phyloP scores from a whole-genome alignment of 2,329 filamentous ascomycete species.

The Sclerotinia spermophila region DNA sequence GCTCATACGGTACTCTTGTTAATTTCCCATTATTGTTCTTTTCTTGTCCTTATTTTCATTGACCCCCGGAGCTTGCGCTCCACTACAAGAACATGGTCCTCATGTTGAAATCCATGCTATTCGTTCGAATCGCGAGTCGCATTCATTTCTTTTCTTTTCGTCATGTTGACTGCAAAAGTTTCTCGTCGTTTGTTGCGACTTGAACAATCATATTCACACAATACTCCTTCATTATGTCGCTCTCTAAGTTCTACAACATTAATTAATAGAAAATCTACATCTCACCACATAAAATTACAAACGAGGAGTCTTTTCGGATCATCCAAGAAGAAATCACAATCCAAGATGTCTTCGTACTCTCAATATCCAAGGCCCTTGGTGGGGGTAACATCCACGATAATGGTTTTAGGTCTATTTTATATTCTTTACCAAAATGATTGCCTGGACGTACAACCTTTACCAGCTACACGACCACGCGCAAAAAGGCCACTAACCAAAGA shows the following conservation, averaged over 20 bases:
- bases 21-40: neutral
- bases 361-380: slow-evolving; percentile 22
- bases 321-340: slow-evolving; percentile 20
- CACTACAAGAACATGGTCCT: slow-evolving; percentile 20
- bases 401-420: slow-evolving; percentile 31
- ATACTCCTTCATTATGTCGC: neutral
- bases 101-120: slow-evolving; percentile 13
- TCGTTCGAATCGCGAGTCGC: slow-evolving; percentile 5
- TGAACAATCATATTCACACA: neutral
- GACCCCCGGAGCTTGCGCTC: slow-evolving; percentile 17
- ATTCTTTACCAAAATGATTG: slow-evolving; percentile 35
- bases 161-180: slow-evolving; percentile 28
- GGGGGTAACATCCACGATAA: slow-evolving; percentile 30
- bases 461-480: slow-evolving; percentile 32
- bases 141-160: slow-evolving; percentile 20
- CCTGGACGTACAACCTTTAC: slow-evolving; percentile 33
- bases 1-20: neutral
- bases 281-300: neutral
- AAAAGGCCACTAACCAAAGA: slow-evolving; percentile 27
- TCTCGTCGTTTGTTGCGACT: slow-evolving; percentile 24
- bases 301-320: slow-evolving; percentile 23
- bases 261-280: neutral
- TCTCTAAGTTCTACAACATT: neutral
- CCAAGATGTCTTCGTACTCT: slow-evolving; percentile 25
- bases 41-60: neutral